Conservation (phyloP, 2,329 filamentous ascomycete genomes). For the Fusarium azukiicola region DNA sequence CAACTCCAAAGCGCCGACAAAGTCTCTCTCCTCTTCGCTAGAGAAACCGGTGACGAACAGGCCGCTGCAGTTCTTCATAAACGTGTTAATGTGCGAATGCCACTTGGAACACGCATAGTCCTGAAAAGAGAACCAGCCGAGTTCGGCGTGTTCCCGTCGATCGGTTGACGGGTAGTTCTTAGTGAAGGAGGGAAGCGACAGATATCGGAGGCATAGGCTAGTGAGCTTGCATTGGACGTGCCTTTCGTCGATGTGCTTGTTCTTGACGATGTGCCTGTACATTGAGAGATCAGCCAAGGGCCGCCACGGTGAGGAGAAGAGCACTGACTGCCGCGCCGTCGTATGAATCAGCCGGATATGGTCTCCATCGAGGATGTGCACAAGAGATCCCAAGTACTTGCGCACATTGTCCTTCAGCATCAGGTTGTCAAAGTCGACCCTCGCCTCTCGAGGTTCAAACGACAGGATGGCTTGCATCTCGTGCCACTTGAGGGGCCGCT, state of each 20-base stretch:
- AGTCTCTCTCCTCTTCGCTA: background rate
- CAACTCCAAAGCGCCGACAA: background rate
- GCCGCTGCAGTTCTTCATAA: background rate
- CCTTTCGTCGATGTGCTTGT: conserved; percentile 47
- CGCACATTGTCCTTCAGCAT: conserved; percentile 49
- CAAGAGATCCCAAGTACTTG: background rate
- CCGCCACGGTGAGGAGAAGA: rapidly evolving
- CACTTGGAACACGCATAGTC: conserved; percentile 56
- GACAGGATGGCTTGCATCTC: conserved; percentile 64
- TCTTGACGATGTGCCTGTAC: conserved; percentile 51
- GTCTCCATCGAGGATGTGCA: conserved; percentile 1
- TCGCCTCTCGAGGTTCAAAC: conserved; percentile 47
- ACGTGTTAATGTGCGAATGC: background rate
- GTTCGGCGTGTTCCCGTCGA: conserved; percentile 34
- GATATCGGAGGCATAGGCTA: conserved; percentile 59
- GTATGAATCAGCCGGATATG: background rate
- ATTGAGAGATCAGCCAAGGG: background rate
- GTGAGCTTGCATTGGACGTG: conserved; percentile 31
- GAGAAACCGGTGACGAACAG: background rate
- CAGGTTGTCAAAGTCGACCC: conserved; percentile 39
- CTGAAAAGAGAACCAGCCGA: conserved; percentile 61
- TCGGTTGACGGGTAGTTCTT: conserved; percentile 29
- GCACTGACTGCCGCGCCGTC: background rate
- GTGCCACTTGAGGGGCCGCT: conserved; percentile 64
- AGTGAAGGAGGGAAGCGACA: conserved; percentile 59